A percentile compares a stretch with the other conserved stretches of the same genome.
These are phyloP conservation scores for Aspergillus pseudoterreus DNA, from an alignment of 2,329 filamentous ascomycete genomes.

Conservation along the genomic window DNA sequence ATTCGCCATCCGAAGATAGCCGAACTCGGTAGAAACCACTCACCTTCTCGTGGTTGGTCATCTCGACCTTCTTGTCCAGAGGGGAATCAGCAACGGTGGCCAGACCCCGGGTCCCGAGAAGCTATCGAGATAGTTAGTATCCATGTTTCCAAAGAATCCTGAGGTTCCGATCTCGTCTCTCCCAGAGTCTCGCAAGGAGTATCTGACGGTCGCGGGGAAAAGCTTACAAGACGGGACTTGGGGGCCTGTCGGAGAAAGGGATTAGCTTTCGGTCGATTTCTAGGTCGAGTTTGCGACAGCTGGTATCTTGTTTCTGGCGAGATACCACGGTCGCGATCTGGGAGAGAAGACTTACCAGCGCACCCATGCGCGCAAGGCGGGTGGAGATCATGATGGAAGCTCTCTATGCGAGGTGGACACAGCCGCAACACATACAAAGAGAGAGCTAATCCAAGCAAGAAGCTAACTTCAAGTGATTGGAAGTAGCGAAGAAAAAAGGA, in stretches of 20 bases:
- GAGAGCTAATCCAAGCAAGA: constrained; percentile 24
- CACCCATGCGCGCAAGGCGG: constrained; percentile 45
- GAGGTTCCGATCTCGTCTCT: not conserved
- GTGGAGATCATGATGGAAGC: constrained; percentile 46
- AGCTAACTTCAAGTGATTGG: constrained; percentile 31
- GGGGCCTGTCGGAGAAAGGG: constrained; percentile 31
- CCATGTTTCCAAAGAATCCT: not conserved
- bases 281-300: no score
- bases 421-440: constrained; percentile 36
- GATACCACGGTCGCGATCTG: not conserved
- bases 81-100: constrained; percentile 82
- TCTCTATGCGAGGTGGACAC: constrained; percentile 37
- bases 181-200: not conserved
- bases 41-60: constrained; percentile 90
- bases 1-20: constrained; percentile 17
- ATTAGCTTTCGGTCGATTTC: constrained; percentile 17
- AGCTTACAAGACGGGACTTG: constrained; percentile 45
- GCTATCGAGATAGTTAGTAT: constrained; percentile 38
- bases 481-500: constrained; percentile 27
- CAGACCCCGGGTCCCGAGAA: constrained; percentile 64
- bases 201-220: constrained; percentile 2
- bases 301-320: no score
- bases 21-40: constrained; percentile 24
- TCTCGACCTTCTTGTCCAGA: constrained; percentile 92
- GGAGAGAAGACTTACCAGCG: constrained; percentile 39